A percentile compares a stretch with the other conserved stretches of the same genome.
Conservation (phyloP, 1,139 yeast genomes). For the Saccharomyces hybrid region DNA sequence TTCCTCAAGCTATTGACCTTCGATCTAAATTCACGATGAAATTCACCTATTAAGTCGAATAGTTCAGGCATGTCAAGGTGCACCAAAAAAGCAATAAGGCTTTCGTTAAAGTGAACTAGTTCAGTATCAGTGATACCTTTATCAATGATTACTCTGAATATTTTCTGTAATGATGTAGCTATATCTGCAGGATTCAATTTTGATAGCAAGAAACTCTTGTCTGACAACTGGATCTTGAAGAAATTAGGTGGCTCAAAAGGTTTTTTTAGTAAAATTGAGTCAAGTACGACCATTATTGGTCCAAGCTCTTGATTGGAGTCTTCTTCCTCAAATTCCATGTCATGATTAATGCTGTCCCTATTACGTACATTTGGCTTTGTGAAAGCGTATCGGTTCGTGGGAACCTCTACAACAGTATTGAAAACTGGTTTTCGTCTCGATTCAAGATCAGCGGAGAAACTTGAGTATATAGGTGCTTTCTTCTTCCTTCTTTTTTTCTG, state of each 20-base stretch:
- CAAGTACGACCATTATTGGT: background rate
- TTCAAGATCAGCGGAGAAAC: slow-evolving; percentile 7
- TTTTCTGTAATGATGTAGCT: slow-evolving; percentile 5
- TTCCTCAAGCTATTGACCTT: slow-evolving; percentile 18
- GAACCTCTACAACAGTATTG: slow-evolving; percentile 24
- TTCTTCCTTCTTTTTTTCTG: background rate
- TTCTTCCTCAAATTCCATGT: background rate
- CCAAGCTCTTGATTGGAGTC: background rate
- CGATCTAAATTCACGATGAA: slow-evolving; percentile 23
- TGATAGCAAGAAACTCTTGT: slow-evolving; percentile 17
- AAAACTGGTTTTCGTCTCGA: slow-evolving; percentile 14
- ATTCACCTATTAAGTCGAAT: slow-evolving; percentile 15
- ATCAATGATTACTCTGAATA: slow-evolving; percentile 20
- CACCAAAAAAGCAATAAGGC: slow-evolving; percentile 16
- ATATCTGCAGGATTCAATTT: slow-evolving; percentile 13
- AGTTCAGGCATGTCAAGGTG: slow-evolving; percentile 16
- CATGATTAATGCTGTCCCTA: background rate
- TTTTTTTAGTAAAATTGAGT: slow-evolving; percentile 4
- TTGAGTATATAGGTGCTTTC: background rate
- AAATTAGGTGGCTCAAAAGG: slow-evolving; percentile 13
- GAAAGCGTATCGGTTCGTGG: slow-evolving; percentile 11
- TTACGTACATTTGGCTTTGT: slow-evolving; percentile 2
- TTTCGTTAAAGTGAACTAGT: slow-evolving; percentile 11
- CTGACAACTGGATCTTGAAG: slow-evolving; percentile 12
- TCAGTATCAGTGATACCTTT: slow-evolving; percentile 24